A percentile compares a stretch with the other conserved stretches of the same genome.
Conservation (phyloP, 169 alveolate species). For the Blepharisma undulans region DNA sequence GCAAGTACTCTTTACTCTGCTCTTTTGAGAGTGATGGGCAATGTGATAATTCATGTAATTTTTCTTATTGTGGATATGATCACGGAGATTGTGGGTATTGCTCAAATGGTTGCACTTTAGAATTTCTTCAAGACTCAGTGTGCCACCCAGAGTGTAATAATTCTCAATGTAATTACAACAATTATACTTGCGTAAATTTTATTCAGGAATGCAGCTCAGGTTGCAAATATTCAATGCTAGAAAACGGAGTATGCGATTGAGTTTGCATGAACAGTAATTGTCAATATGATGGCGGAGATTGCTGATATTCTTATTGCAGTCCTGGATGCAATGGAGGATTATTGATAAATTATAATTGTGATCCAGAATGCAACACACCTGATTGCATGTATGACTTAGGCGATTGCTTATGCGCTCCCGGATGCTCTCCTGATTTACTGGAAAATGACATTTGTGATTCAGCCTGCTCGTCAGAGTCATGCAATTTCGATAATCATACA, state of each 20-base stretch:
- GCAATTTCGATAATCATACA: not conserved
- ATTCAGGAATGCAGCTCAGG: not conserved
- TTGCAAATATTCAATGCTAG: not conserved
- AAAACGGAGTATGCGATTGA: not conserved
- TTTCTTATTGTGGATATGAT: not conserved
- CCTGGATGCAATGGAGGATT: not conserved
- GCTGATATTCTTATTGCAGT: not conserved
- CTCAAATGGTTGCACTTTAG: conserved; percentile 8
- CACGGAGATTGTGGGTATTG: conserved; percentile 30
- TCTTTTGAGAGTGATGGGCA: not conserved
- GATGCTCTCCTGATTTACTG: not conserved
- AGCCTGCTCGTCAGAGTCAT: not conserved
- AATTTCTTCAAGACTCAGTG: not conserved
- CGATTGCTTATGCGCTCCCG: not conserved
- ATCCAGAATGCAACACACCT: not conserved
- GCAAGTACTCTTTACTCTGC: not conserved
- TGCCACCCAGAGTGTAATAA: not conserved
- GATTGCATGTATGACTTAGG: not conserved
- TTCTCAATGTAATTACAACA: not conserved
- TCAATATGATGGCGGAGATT: not conserved
- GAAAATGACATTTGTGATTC: not conserved
- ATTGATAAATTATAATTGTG: not conserved
- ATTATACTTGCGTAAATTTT: not conserved
- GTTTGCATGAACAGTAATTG: not conserved
- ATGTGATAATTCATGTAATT: not conserved